These are phyloP conservation scores for Brasilioporus rufonigricans DNA, from an alignment of 768 basidiomycete species.

Conservation along the genomic window DNA sequence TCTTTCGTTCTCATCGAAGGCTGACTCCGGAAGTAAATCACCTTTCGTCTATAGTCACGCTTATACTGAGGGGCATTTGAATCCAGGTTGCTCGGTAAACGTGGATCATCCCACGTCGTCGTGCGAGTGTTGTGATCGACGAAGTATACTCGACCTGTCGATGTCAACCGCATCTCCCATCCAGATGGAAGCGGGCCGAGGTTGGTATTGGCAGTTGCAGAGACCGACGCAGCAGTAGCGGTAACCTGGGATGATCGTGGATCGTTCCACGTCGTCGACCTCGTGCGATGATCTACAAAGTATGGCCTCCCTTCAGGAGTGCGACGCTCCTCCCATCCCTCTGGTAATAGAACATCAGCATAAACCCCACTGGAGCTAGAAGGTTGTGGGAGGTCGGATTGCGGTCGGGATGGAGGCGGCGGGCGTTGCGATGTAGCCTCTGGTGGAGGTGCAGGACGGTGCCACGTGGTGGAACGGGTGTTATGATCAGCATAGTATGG, in stretches of 20 bases:
- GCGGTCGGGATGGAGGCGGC: conserved; percentile 13
- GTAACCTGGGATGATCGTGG: conserved; percentile 60
- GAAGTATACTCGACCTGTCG: conserved; percentile 83
- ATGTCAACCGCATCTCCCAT: conserved; percentile 94
- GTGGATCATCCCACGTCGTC: conserved; percentile 92
- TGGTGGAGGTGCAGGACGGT: conserved; percentile 40
- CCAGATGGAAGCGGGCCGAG: conserved; percentile 85
- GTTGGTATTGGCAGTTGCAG: conserved; percentile 50
- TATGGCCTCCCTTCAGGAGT: conserved; percentile 84
- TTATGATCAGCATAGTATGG: conserved; percentile 89
- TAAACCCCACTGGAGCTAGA: conserved; percentile 35
- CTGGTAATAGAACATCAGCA: conserved; percentile 70
- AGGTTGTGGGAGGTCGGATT: conserved; percentile 26
- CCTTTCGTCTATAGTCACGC: conserved; percentile 87
- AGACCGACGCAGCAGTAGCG: conserved; percentile 41
- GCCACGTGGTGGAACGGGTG: conserved; percentile 79
- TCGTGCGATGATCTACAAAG: conserved; percentile 73
- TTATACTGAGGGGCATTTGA: conserved; percentile 94
- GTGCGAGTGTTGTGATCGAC: conserved; percentile 90
- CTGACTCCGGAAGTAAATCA: conserved; percentile 90
- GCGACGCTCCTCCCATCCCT: conserved; percentile 90
- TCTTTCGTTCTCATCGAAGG: conserved; percentile 75
- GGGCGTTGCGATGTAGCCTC: conserved; percentile 23
- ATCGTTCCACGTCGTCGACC: conserved; percentile 91
- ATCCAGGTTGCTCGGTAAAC: conserved; percentile 78